Evolutionary conservation across 2,329 filamentous ascomycete species (phyloP), one percentile per base, ranked within the genome.

Genomic region (Aspergillus tanneri): DNA sequence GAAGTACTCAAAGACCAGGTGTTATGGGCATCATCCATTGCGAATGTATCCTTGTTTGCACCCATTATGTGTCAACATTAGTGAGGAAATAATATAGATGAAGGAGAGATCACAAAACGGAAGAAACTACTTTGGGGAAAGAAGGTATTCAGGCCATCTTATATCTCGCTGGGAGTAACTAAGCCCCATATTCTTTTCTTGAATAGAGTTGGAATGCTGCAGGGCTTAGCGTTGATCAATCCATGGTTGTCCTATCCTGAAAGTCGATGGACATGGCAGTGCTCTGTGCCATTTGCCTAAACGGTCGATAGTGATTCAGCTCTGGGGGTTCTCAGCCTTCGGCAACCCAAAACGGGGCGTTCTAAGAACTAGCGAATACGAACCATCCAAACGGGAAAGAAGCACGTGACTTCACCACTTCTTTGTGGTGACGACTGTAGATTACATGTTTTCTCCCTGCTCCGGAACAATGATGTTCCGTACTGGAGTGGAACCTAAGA

Each of bases 331-430:
- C 23, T 39, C n/a, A 48, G 39, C 39, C 38, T 48, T 43, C 19
- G 46, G 46, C 30, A 7, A 21, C 52, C 43, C 49, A 52, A 47
- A 24, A 48, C 1, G 30, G 14, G 19, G 30, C 2, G 12, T 7
- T 18, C 19, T 34, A 18, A n/a, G n/a, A n/a, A 18, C 27, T 45
- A 27, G 22, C 44, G 43, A 48, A 46, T 55, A 55, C 52, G 52
- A 52, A 7, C 28, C 22, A 10, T 28, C 49, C 8, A 24, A 48
- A 45, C 12, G 28, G 28, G 14, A 9, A 10, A 10, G 14, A 5
- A 1, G 2, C 4, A 10, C 30, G 12, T 12, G 8, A n/a, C n/a
- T n/a, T n/a, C n/a, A n/a, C n/a, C n/a, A n/a, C n/a, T n/a, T n/a
- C n/a, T n/a, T n/a, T n/a, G n/a, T n/a, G n/a, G n/a, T n/a, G n/a